Evolutionary conservation across 495 filamentous ascomycete genomes (phyloP).

Genomic region (Neurospora discreta): DNA sequence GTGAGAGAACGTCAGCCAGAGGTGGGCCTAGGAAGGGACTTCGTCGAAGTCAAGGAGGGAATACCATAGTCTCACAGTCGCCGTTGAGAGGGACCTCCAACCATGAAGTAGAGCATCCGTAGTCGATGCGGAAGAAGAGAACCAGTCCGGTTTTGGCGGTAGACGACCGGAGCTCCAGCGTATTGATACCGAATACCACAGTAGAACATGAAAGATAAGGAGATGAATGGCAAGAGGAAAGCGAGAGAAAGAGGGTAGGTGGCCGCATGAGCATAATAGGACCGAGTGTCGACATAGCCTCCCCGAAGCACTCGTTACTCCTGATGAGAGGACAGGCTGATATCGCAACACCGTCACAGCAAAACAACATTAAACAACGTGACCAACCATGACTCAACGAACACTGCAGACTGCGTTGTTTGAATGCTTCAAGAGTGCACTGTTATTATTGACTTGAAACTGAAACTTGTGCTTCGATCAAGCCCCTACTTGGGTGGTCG

Average conservation of each 20-base stretch:
- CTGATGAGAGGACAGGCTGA: not conserved
- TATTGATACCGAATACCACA: not conserved
- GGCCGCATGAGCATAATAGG: not conserved
- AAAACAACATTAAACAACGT: not conserved
- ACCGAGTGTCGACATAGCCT: not conserved
- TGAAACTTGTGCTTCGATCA: too few relatives aligned
- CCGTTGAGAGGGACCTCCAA: not conserved
- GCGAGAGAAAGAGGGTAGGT: not conserved
- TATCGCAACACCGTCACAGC: not conserved
- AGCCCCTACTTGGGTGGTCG: too few relatives aligned
- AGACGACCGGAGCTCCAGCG: not conserved
- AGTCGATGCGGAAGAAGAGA: not conserved
- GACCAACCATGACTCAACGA: not conserved
- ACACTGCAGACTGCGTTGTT: not conserved
- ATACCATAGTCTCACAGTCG: not conserved
- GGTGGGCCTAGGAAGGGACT: not conserved
- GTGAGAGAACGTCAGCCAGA: not conserved
- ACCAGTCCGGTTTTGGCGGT: not conserved
- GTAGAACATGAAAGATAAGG: not conserved
- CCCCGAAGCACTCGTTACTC: not conserved
- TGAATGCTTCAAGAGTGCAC: too few relatives aligned
- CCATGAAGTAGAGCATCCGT: not conserved
- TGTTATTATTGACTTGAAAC: too few relatives aligned
- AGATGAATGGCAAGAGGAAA: not conserved
- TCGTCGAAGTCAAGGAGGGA: not conserved